A percentile compares a stretch with the other conserved stretches of the same genome.
Evolutionary conservation across 2,329 filamentous ascomycete species (phyloP).

Genomic region (Coniochaeta prunicola): DNA sequence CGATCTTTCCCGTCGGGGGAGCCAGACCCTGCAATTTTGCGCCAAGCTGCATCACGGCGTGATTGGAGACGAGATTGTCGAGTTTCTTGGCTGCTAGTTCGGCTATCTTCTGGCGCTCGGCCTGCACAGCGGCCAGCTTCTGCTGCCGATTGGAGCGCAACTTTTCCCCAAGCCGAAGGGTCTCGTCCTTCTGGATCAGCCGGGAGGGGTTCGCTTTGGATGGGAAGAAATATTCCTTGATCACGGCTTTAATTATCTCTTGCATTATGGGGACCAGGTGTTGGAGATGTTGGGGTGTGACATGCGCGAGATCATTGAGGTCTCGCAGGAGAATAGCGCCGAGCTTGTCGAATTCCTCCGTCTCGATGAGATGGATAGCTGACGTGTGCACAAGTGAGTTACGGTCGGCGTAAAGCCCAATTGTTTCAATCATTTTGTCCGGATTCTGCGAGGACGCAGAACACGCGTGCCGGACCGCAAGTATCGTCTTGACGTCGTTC

Average conservation of each 20-base stretch:
- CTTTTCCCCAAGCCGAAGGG: not conserved
- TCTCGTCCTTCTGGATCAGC: not conserved
- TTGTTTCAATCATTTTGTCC: not conserved
- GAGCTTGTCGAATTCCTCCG: not conserved
- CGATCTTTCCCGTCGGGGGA: too few species aligned
- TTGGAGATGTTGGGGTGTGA: not conserved
- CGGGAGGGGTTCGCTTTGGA: not conserved
- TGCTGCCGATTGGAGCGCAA: not conserved
- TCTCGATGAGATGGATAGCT: not conserved
- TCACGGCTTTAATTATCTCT: not conserved
- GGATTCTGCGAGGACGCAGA: not conserved
- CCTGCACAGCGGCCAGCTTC: not conserved
- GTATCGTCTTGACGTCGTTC: not conserved
- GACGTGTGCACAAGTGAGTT: not conserved
- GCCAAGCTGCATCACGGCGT: not conserved
- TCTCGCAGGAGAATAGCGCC: not conserved
- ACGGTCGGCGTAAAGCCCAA: not conserved
- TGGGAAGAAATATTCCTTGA: not conserved
- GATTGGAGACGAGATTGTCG: not conserved
- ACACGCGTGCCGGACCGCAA: not conserved
- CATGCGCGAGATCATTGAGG: not conserved
- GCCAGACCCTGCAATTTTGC: not conserved
- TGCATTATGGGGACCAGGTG: not conserved
- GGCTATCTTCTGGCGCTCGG: not conserved
- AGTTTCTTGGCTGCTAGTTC: not conserved